Evolutionary conservation across 257 asterid species (phyloP).

Genomic region (Craterostigma plantagineum): DNA sequence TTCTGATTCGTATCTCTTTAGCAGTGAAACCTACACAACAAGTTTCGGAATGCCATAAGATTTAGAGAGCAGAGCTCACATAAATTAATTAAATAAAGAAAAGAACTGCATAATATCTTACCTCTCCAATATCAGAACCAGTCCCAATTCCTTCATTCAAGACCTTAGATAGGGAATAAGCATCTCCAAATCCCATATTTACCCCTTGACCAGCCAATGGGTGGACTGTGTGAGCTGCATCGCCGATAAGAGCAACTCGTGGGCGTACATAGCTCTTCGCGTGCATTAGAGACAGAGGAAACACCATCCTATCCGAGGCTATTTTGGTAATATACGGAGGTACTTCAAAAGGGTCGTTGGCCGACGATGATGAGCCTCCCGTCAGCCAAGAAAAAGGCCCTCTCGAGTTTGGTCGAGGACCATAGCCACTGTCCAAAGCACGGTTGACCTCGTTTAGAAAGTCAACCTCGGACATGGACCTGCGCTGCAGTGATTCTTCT

Average conservation of each 20-base stretch:
- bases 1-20: constrained; percentile 66
- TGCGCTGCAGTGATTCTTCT: constrained; percentile 43
- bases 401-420: constrained; percentile 59
- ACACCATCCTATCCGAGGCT: constrained; percentile 69
- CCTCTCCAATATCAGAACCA: constrained; percentile 97
- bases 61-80: no score
- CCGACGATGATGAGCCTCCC: constrained; percentile 20
- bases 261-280: constrained; percentile 46
- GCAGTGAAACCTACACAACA: constrained; percentile 34
- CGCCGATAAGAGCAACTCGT: constrained; percentile 70
- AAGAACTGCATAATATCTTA: constrained; percentile 13
- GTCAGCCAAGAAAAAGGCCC: constrained; percentile 42
- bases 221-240: constrained; percentile 96
- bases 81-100: neutral
- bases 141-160: constrained; percentile 73
- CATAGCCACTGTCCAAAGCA: constrained; percentile 65
- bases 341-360: constrained; percentile 47
- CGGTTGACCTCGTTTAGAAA: constrained; percentile 47
- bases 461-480: constrained; percentile 42
- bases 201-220: constrained; percentile 99
- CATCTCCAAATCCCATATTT: constrained; percentile 94
- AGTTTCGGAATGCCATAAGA: neutral
- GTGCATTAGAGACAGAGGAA: constrained; percentile 82
- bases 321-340: constrained; percentile 52
- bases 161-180: constrained; percentile 50